These are phyloP conservation scores for Trypanosoma congolense DNA, from an alignment of 208 protist species.

Conservation along the genomic window DNA sequence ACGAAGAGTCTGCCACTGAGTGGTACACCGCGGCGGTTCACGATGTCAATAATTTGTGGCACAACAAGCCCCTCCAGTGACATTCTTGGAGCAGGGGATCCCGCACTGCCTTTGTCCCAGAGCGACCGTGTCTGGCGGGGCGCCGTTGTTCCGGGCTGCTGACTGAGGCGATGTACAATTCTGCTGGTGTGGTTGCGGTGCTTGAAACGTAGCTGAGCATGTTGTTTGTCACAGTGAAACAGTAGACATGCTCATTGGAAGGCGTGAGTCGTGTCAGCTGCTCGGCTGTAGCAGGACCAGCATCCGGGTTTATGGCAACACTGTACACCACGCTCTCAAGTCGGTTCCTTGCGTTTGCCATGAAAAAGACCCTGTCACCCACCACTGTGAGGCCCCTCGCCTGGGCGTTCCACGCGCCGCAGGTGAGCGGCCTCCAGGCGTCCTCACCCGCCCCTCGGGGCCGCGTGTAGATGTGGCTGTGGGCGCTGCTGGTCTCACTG, in stretches of 20 bases:
- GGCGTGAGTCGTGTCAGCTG: constrained; percentile 39
- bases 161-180: constrained; percentile 35
- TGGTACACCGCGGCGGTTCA: constrained; percentile 60
- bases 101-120: not conserved
- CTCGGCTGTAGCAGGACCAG: constrained; percentile 1
- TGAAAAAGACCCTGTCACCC: constrained; percentile 43
- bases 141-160: constrained; percentile 3
- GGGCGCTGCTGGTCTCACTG: constrained; percentile 43
- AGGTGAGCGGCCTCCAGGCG: constrained; percentile 58
- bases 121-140: not conserved
- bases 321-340: constrained; percentile 53
- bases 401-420: constrained; percentile 67
- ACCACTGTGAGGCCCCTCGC: constrained; percentile 24
- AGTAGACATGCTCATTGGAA: constrained; percentile 48
- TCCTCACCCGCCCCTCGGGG: constrained; percentile 3
- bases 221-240: constrained; percentile 30
- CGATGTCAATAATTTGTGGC: constrained; percentile 47
- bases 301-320: constrained; percentile 19
- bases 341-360: constrained; percentile 54
- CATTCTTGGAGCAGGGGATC: not conserved
- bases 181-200: constrained; percentile 30
- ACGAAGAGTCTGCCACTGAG: constrained; percentile 68
- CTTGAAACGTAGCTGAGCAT: constrained; percentile 53
- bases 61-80: constrained; percentile 24
- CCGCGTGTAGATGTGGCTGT: constrained; percentile 62